Evolutionary conservation across 1,284 basidiomycete genomes (phyloP).

Genomic region (Mycosarcoma mackinlayi): DNA sequence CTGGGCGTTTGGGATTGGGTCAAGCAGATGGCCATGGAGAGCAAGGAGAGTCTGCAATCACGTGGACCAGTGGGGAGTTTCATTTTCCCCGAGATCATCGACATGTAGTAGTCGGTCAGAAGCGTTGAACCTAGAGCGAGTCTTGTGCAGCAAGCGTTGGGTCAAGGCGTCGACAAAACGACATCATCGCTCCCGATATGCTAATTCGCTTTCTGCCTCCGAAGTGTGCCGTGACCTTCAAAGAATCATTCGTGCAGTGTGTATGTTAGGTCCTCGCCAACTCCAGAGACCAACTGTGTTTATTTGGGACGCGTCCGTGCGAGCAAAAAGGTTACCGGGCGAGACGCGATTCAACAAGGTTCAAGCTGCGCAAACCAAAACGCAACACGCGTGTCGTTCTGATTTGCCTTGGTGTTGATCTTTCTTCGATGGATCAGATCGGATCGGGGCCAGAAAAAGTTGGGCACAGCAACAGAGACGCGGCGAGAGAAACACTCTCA

Average conservation of each 20-base stretch:
- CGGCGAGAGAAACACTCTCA: background rate
- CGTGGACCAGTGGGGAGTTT: background rate
- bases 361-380: background rate
- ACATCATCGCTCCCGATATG: no score
- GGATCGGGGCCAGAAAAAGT: background rate
- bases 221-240: no score
- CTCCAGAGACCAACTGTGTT: no score
- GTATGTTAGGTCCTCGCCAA: no score
- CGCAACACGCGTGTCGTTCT: conserved; percentile 11
- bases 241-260: no score
- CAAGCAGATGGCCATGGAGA: background rate
- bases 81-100: background rate
- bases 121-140: no score
- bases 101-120: background rate
- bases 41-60: background rate
- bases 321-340: conserved; percentile 16
- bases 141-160: no score
- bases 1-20: conserved; percentile 5
- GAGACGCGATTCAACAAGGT: conserved; percentile 12
- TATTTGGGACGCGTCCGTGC: conserved; percentile 8
- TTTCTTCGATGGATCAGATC: background rate
- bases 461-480: background rate
- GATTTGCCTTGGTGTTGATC: conserved; percentile 7
- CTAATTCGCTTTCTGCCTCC: no score
- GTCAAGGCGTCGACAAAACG: no score